Percentiles rank a stretch among this genome's conserved stretches.
These are phyloP conservation scores for Ceratocystis destructans DNA, from an alignment of 2,329 filamentous ascomycete genomes.

Conservation along the genomic window DNA sequence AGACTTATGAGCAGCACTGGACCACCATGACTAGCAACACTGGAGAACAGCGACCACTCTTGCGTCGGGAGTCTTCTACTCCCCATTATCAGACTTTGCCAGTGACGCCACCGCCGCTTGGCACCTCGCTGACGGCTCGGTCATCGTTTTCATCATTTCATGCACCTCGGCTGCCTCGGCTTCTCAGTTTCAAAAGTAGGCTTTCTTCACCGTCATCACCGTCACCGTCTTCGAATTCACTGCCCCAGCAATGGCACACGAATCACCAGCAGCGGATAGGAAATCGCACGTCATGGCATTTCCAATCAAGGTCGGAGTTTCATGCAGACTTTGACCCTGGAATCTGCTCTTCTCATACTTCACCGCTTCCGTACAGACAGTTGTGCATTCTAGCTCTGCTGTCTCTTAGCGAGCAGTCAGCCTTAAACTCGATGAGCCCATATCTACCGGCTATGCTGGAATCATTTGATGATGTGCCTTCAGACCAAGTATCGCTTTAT, in stretches of 20 bases:
- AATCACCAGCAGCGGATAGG: neutral
- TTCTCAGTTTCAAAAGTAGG: neutral
- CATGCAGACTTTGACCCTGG: neutral
- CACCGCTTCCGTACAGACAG: constrained; percentile 66
- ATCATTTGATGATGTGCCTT: constrained; percentile 66
- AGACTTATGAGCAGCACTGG: neutral
- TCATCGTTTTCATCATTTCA: constrained; percentile 10
- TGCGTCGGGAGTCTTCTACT: constrained; percentile 13
- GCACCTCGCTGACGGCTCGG: constrained; percentile 1
- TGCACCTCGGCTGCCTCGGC: constrained; percentile 7
- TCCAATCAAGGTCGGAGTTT: neutral
- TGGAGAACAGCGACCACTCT: constrained; percentile 9
- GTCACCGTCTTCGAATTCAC: neutral
- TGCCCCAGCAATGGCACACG: neutral
- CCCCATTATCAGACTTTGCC: constrained; percentile 18
- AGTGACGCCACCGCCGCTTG: constrained; percentile 10
- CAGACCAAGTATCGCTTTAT: constrained; percentile 63
- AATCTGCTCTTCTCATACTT: constrained; percentile 28
- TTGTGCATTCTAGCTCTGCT: constrained; percentile 76
- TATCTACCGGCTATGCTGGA: constrained; percentile 89
- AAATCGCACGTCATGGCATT: neutral
- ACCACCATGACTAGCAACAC: neutral
- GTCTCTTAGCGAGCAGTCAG: constrained; percentile 86
- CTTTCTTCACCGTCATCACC: neutral
- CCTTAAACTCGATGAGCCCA: constrained; percentile 88